Evolutionary conservation across 345 rosid genomes (phyloP).

Genomic region (Eucalyptus marginata): DNA sequence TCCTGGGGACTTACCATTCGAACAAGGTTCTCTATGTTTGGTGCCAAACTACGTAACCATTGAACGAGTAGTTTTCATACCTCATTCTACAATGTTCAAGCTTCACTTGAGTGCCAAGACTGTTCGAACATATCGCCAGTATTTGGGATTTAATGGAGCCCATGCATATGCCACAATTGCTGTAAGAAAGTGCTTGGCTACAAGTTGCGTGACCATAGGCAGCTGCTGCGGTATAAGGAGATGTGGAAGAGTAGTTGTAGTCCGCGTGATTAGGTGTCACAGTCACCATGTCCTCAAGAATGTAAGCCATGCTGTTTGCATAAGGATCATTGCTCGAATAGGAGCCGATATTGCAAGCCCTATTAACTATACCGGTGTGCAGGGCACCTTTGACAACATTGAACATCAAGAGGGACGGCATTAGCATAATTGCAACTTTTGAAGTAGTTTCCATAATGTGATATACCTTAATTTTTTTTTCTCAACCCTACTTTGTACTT

Average conservation of each 20-base stretch:
- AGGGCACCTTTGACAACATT: neutral
- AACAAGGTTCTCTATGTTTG: neutral
- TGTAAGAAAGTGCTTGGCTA: neutral
- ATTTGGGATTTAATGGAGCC: neutral
- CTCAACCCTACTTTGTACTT: neutral
- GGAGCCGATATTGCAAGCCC: neutral
- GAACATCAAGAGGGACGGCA: neutral
- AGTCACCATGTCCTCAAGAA: neutral
- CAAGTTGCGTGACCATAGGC: neutral
- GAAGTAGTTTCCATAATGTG: neutral
- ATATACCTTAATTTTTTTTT: too few relatives aligned
- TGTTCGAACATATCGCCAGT: neutral
- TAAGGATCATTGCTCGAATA: neutral
- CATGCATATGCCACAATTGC: neutral
- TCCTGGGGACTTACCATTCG: fast-evolving
- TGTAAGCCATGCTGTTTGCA: neutral
- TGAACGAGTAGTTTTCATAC: neutral
- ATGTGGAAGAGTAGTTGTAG: neutral
- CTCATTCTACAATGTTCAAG: neutral
- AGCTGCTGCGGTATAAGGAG: neutral
- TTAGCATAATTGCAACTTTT: neutral
- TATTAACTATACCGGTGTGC: fast-evolving
- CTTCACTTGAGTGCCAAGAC: neutral
- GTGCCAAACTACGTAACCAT: fast-evolving
- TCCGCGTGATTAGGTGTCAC: neutral